Conservation (phyloP, 1,284 basidiomycete genomes). For the Ganoderma leucocontextum region DNA sequence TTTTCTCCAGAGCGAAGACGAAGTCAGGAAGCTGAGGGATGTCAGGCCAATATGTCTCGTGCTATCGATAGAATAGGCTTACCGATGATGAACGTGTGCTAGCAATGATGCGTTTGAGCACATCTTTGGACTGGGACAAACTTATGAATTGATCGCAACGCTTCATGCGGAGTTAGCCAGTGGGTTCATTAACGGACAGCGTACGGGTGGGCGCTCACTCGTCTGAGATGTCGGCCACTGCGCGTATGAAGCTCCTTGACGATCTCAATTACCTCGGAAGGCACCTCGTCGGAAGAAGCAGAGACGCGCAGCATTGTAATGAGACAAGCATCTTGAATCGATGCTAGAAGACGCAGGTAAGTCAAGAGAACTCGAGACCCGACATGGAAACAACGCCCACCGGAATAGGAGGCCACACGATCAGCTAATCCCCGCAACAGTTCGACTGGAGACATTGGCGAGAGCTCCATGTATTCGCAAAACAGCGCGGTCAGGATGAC, state of each 20-base stretch:
- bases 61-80: conserved; percentile 32
- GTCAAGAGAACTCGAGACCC: neutral
- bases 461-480: conserved; percentile 62
- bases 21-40: conserved; percentile 72
- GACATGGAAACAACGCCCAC: conserved; percentile 48
- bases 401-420: conserved; percentile 52
- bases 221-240: conserved; percentile 61
- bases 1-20: conserved; percentile 56
- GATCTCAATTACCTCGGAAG: conserved; percentile 50
- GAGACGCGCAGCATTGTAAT: conserved; percentile 72
- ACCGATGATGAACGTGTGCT: conserved; percentile 61
- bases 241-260: conserved; percentile 54
- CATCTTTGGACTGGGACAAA: conserved; percentile 52
- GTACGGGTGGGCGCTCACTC: conserved; percentile 44
- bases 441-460: conserved; percentile 58
- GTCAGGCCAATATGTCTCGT: neutral
- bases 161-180: conserved; percentile 51
- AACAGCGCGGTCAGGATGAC: conserved; percentile 70
- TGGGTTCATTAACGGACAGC: too few relatives aligned
- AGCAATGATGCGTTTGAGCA: conserved; percentile 55
- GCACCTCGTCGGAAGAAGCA: conserved; percentile 63
- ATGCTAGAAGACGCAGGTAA: conserved; percentile 49
- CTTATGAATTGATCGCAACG: conserved; percentile 71
- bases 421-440: conserved; percentile 60
- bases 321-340: conserved; percentile 74